These are phyloP conservation scores for Cicer chorassanicum DNA, from an alignment of 306 rosid genomes.

Conservation along the genomic window DNA sequence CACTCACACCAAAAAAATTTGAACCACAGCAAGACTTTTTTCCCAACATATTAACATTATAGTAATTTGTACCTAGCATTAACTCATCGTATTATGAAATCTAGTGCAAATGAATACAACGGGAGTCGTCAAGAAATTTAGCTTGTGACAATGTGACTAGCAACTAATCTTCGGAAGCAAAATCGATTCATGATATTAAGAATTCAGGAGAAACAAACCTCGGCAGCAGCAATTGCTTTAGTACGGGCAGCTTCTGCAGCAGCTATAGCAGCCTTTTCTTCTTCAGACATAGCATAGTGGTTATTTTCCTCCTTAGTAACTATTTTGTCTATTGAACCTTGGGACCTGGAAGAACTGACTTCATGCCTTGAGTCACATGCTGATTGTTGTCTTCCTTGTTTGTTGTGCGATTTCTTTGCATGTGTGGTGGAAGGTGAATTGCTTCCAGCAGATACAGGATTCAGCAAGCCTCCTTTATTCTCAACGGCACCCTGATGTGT, in stretches of 20 bases:
- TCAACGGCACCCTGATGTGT: constrained; percentile 63
- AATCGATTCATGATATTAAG: constrained; percentile 23
- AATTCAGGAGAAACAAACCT: constrained; percentile 65
- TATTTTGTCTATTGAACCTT: constrained; percentile 59
- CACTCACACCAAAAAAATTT: constrained; percentile 20
- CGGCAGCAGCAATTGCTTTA: constrained; percentile 93
- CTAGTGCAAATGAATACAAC: constrained; percentile 16
- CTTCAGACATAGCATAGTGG: constrained; percentile 66
- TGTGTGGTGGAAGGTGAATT: constrained; percentile 56
- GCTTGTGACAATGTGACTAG: neutral
- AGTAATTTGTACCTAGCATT: neutral
- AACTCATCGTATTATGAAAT: constrained; percentile 8
- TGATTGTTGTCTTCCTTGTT: constrained; percentile 59
- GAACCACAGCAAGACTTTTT: neutral
- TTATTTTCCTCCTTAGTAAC: constrained; percentile 53
- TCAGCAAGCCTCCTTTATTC: constrained; percentile 61
- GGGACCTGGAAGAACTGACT: constrained; percentile 67
- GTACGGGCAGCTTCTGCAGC: constrained; percentile 98
- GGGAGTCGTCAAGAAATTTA: constrained; percentile 11
- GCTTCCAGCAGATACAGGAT: constrained; percentile 63
- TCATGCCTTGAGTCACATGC: constrained; percentile 63
- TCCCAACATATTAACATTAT: neutral
- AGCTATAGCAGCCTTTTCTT: constrained; percentile 91
- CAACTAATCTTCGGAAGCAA: constrained; percentile 36
- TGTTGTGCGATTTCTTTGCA: constrained; percentile 60